A percentile compares a stretch with the other conserved stretches of the same genome.
These are phyloP conservation scores for Kalmusia sp. DNA, from an alignment of 2,329 filamentous ascomycete genomes.

Conservation along the genomic window DNA sequence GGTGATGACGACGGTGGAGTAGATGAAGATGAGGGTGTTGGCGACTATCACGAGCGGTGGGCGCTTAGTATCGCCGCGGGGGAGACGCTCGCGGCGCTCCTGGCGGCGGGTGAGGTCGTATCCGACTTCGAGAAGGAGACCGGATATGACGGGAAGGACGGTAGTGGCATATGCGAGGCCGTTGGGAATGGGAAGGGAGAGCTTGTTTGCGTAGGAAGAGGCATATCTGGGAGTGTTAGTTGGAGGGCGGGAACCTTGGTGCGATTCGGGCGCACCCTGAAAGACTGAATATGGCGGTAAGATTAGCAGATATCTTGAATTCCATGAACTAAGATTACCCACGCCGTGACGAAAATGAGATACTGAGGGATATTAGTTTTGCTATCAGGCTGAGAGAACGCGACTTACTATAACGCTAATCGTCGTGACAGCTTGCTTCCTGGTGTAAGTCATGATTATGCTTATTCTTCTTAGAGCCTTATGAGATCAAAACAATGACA, in stretches of 20 bases:
- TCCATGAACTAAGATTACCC: slow-evolving; percentile 29
- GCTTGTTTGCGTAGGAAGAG: slow-evolving; percentile 34
- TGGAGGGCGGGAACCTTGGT: background rate
- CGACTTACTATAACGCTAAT: slow-evolving; percentile 45
- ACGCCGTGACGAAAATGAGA: slow-evolving; percentile 47
- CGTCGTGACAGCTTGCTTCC: slow-evolving; percentile 48
- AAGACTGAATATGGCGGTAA: background rate
- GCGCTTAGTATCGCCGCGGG: slow-evolving; percentile 42
- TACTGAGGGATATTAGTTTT: slow-evolving; percentile 40
- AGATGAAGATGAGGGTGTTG: slow-evolving; percentile 49
- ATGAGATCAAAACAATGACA: no score
- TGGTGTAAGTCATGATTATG: slow-evolving; percentile 42
- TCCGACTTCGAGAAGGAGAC: slow-evolving; percentile 50
- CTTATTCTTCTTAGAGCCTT: no score
- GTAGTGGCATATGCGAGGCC: slow-evolving; percentile 50
- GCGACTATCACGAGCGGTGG: slow-evolving; percentile 47
- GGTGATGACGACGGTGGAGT: slow-evolving; percentile 53
- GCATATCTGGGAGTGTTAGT: slow-evolving; percentile 35
- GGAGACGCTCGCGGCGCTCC: slow-evolving; percentile 32
- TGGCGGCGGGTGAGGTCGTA: slow-evolving; percentile 43
- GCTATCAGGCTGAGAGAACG: background rate
- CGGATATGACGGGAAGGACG: slow-evolving; percentile 51
- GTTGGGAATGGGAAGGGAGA: slow-evolving; percentile 53
- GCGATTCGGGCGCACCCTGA: background rate
- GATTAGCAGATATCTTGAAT: background rate